Evolutionary conservation across 768 basidiomycete genomes (phyloP), one percentile per base, ranked within the genome.

Genomic region (Suillus sp.): DNA sequence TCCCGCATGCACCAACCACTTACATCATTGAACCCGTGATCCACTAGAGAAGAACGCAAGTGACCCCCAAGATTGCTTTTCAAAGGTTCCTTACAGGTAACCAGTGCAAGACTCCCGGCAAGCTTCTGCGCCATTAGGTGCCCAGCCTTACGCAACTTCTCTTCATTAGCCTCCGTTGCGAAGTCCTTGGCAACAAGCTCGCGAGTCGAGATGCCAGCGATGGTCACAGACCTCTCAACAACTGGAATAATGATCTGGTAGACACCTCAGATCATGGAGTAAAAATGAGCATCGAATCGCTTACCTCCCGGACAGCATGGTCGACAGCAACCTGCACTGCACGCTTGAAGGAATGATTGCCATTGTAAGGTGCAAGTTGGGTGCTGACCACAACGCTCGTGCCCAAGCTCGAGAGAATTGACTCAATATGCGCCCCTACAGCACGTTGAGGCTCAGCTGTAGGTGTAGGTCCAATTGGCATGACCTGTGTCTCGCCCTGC

Each of bases 61-160:
- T 96, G 95, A 60, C 85, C 89, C 20, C 90, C 88, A 70, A 99
- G 87, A 75, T 97, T 96, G 73, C 90, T 92, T 71, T 95, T 90
- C 63, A 99, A 77, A 1, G 96, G 96, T 70, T 99, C 97, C 74
- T 98, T 99, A 83, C 96, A 99, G 20, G 97, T 99, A 18, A 99
- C 97, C 60, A 98, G 79, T 30, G 97, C 97, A 55, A 99, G 85
- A 68, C 93, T 96, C 45, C 96, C 96, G 18, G 97, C 97, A 59
- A 99, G 85, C 74, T 95, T 96, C 77, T 95, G 94, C 2, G 95
- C 96, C 96, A 98, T 99, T 40, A 95, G 75, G 74, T 97, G 95
- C 14, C 92, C 95, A 30, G 97, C 94, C 69, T 90, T 90, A 38
- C 94, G 90, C 70, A 99, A 77, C 74, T 92, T 96, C 57, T 91